Evolutionary conservation across 306 rosid genomes (phyloP), one percentile per base, ranked within the genome.

Genomic region (Cyamopsis tetragonoloba): DNA sequence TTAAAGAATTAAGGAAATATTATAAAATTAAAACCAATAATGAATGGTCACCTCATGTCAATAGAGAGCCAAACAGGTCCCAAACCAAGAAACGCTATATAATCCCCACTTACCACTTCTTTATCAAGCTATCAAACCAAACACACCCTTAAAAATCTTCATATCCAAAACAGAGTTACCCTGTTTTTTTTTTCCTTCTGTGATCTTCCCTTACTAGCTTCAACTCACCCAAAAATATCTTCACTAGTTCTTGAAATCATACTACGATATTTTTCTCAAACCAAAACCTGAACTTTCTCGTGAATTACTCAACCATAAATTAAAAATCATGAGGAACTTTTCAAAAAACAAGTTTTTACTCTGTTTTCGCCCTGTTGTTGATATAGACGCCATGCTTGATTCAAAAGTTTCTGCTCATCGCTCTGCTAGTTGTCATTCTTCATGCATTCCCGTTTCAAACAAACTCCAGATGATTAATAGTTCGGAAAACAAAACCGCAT

Each of bases 361-460:
- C 41, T 92, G 96, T 62, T 89, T 87, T 72, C 93, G 89, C 55
- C 91, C 96, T 39, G 82, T 75, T 1, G 83, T 74, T 9, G 89
- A 87, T 43, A 77, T 86, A 66, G 96, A 83, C 61, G 59, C 54
- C 59, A 50, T 73, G 78, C 72, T 81, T 1, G 76, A 88, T 4
- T 43, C 88, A 7, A 17, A 63, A 56, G 61, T 27, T 6, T 42
- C 44, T 1, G 18, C 66, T 19, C 56, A 55, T 62, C 49, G 46
- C 37, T 48, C 80, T 10, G 1, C 65, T 6, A 49, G 56, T 17
- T 26, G 62, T 58, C 71, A 65, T 42, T 66, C 65, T 4, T n/a
- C 70, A 34, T 71, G 18, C 34, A 2, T 27, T 1, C 15, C 51
- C 19, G 18, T 34, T 4, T 79, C 73, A 9, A 39, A 56, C 18